Base-by-base conservation (phyloP, 306 rosid genomes). In the Amphicarpaea edgeworthii region DNA sequence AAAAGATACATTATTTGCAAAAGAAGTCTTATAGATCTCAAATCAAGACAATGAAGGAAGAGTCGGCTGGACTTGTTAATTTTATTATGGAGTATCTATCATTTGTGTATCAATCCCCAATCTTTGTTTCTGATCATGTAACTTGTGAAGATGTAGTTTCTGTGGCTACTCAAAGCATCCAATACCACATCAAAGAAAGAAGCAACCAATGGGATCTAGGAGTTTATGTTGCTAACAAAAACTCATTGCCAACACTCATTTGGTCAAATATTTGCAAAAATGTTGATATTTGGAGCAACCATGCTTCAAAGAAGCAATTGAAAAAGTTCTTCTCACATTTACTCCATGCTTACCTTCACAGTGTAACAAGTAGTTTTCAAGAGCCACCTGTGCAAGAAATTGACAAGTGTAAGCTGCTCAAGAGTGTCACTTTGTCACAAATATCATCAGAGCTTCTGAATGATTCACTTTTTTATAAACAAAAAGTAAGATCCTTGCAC, bases 201-300 rank as follows among this genome's bases (percentile, higher is more conserved):
- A 9, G 79, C 75, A 86, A 83, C 46, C 79, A 68, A 71, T 88
- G 95, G 90, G 86, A 87, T 85, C 84, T 76, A 21, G 73, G 87
- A 58, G 76, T 88, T 80, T 84, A 81, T 79, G 51, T 71, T 23
- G 58, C 90, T 66, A 76, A 76, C 82, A 80, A 81, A 78, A 81
- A 85, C 43, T 87, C 93, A 81, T 79, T 92, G 82, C 88, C 90
- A 68, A 86, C 84, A 62, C 90, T 89, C 72, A 72, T 90, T 70
- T 94, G 98, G 97, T 90, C 93, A 82, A 86, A 76, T 76, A 65
- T 94, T 42, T 94, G 97, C 87, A 90, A 87, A 74, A 88, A 90
- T 79, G 73, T 92, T 81, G 93, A 90, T 83, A 72, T 85, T 82
- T 94, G 98, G 98, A 83, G 90, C 32, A 71, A 79, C 64, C 90